A percentile compares a stretch with the other conserved stretches of the same genome.
phyloP scores from a whole-genome alignment of 306 rosid genomes.

The Cucurbita maxima region DNA sequence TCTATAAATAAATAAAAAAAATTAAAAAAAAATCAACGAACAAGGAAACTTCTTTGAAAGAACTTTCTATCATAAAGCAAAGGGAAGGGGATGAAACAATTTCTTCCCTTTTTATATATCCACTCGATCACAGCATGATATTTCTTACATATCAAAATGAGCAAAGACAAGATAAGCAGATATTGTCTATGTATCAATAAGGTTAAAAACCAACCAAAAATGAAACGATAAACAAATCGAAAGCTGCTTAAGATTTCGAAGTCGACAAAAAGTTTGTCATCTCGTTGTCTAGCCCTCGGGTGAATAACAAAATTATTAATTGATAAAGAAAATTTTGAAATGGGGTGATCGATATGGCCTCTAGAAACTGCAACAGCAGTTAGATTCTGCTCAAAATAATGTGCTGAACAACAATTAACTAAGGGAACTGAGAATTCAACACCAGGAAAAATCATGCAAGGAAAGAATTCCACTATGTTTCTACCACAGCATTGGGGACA shows the following conservation, averaged over 20 bases:
- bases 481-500: background rate
- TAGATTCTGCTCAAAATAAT: constrained; percentile 8
- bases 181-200: too few species aligned
- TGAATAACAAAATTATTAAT: background rate
- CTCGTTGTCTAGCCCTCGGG: background rate
- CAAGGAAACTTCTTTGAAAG: too few species aligned
- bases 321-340: background rate
- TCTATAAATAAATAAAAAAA: too few species aligned
- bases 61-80: too few species aligned
- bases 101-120: too few species aligned
- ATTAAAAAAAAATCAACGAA: too few species aligned
- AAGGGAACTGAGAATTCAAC: constrained; percentile 4
- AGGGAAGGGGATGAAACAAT: too few species aligned
- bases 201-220: too few species aligned
- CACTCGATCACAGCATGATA: too few species aligned
- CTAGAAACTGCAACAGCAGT: constrained; percentile 11
- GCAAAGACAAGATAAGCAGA: too few species aligned
- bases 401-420: background rate
- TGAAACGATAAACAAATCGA: background rate
- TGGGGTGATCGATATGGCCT: background rate
- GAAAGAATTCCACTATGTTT: constrained; percentile 1
- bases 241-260: background rate
- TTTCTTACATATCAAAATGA: too few species aligned
- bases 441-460: constrained; percentile 1
- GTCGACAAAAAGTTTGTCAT: background rate